Conservation (phyloP, 139 green algal genomes). For the Gonium pectorale region DNA sequence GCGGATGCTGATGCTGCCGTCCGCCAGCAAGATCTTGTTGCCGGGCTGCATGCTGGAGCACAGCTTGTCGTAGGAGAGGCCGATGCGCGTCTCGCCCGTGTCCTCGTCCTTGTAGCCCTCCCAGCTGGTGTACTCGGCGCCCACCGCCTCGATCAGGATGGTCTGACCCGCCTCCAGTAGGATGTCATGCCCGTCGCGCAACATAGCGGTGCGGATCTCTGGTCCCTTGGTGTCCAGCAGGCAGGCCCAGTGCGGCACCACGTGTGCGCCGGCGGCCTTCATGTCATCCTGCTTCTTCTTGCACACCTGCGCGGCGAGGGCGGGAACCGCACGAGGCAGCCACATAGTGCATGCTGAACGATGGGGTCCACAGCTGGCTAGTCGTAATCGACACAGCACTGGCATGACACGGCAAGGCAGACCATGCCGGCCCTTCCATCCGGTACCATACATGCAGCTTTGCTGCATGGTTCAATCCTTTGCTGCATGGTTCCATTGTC, state of each 20-base stretch:
- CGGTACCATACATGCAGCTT: too few species aligned
- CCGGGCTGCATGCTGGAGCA: conserved; percentile 59
- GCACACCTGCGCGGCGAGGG: conserved; percentile 39
- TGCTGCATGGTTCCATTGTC: too few species aligned
- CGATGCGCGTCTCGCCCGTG: conserved; percentile 67
- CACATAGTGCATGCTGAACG: background rate
- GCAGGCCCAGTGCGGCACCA: conserved; percentile 37
- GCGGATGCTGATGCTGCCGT: conserved; percentile 68
- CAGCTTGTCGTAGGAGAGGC: conserved; percentile 73
- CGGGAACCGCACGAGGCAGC: background rate
- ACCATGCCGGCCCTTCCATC: too few species aligned
- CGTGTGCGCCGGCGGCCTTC: background rate
- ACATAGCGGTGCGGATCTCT: conserved; percentile 75
- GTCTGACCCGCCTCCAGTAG: conserved; percentile 62
- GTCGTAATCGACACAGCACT: too few species aligned
- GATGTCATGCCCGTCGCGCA: conserved; percentile 64
- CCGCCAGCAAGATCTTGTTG: conserved; percentile 73
- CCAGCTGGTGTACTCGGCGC: conserved; percentile 63
- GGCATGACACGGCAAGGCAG: too few species aligned
- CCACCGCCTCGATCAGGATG: conserved; percentile 70
- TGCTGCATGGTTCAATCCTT: too few species aligned
- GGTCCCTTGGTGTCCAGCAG: conserved; percentile 78
- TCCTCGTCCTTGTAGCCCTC: conserved; percentile 62
- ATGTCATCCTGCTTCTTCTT: conserved; percentile 36
- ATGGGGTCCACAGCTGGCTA: too few species aligned